Evolutionary conservation across 805 yeast species (phyloP).

Genomic region (Zygosaccharomyces lentus): DNA sequence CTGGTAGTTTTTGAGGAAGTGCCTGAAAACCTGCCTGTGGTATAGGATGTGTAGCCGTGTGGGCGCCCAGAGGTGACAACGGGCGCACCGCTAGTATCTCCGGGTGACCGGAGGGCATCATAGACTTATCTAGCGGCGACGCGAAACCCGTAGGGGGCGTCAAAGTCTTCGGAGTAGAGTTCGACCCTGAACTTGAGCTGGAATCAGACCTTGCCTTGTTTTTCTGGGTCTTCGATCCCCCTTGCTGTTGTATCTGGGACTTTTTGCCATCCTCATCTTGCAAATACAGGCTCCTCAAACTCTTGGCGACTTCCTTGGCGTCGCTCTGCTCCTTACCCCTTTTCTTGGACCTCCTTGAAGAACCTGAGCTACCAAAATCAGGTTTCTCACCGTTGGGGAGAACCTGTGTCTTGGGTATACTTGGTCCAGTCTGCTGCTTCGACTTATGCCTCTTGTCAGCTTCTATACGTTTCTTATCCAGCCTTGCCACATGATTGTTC

Average conservation of each 20-base stretch:
- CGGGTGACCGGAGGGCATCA: neutral
- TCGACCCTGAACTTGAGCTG: constrained; percentile 2
- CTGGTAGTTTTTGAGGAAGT: neutral
- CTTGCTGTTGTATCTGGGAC: neutral
- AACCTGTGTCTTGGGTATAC: constrained; percentile 26
- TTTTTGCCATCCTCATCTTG: neutral
- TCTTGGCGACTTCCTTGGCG: neutral
- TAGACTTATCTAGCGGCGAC: neutral
- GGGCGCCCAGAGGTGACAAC: neutral
- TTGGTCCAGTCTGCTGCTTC: constrained; percentile 14
- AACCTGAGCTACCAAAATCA: constrained; percentile 27
- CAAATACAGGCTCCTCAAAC: neutral
- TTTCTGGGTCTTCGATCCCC: neutral
- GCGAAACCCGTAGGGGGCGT: neutral
- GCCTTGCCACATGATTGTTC: constrained; percentile 11
- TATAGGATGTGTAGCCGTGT: neutral
- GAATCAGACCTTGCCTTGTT: neutral
- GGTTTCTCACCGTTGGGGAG: constrained; percentile 35
- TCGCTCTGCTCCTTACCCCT: constrained; percentile 1
- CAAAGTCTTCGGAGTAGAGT: neutral
- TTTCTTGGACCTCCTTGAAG: constrained; percentile 4
- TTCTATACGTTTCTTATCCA: constrained; percentile 14
- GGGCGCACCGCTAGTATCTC: neutral
- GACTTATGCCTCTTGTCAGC: constrained; percentile 10
- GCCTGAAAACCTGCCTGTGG: neutral